phyloP scores from a whole-genome alignment of 2,329 filamentous ascomycete genomes.

The Scedosporium minutisporum region DNA sequence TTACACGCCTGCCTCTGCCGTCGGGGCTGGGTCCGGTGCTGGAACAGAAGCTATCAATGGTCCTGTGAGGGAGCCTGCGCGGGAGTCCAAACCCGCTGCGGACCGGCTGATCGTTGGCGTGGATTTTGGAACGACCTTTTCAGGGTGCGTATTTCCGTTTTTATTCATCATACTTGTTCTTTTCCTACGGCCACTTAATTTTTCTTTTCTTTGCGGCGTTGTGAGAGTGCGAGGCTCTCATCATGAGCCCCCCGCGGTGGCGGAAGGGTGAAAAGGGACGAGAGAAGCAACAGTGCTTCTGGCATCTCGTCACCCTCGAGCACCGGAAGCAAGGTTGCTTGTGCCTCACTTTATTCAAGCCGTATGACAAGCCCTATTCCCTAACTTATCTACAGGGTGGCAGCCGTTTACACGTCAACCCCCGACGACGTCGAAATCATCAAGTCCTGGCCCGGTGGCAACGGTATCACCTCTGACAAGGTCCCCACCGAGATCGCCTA shows the following conservation, averaged over 20 bases:
- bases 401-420: constrained; percentile 63
- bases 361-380: background rate
- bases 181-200: constrained; percentile 9
- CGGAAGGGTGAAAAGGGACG: background rate
- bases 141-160: constrained; percentile 44
- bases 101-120: constrained; percentile 68
- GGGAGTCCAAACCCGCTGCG: constrained; percentile 39
- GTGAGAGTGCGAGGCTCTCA: constrained; percentile 12
- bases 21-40: background rate
- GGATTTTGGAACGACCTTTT: constrained; percentile 80
- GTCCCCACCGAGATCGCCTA: constrained; percentile 72
- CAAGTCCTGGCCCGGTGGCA: constrained; percentile 75
- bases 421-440: constrained; percentile 77
- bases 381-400: constrained; percentile 30
- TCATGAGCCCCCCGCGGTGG: no score
- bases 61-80: constrained; percentile 44
- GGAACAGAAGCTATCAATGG: constrained; percentile 52
- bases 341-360: no score
- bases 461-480: constrained; percentile 82
- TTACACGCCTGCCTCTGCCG: constrained; percentile 42
- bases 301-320: no score
- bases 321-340: no score
- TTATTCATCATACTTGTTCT: constrained; percentile 2
- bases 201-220: background rate
- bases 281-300: constrained; percentile 22